These are phyloP conservation scores for Microsporum ferrugineum DNA, from an alignment of 2,329 filamentous ascomycete species.

Conservation along the genomic window DNA sequence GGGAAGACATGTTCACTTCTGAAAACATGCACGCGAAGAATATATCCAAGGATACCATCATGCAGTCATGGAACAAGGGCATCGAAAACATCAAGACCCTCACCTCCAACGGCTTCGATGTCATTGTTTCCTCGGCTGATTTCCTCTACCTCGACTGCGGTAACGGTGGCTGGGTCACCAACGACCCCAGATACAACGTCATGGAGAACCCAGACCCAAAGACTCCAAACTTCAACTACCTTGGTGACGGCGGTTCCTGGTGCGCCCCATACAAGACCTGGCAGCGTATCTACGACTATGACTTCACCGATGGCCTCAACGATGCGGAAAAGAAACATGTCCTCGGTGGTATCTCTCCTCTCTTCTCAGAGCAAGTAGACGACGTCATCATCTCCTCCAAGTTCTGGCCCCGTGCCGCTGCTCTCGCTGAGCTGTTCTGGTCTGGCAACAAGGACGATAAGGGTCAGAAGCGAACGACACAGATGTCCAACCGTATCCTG, in stretches of 20 bases:
- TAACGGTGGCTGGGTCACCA: conserved; percentile 43
- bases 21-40: conserved; percentile 33
- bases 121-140: conserved; percentile 46
- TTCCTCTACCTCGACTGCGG: conserved; percentile 49
- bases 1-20: conserved; percentile 43
- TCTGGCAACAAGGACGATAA: conserved; percentile 42
- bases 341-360: conserved; percentile 41
- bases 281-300: conserved; percentile 50
- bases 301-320: conserved; percentile 43
- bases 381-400: conserved; percentile 40
- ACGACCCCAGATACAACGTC: conserved; percentile 47
- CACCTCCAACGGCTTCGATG: conserved; percentile 40
- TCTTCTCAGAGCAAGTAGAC: conserved; percentile 47
- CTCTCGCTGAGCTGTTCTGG: conserved; percentile 46
- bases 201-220: conserved; percentile 40
- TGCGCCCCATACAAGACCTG: conserved; percentile 50
- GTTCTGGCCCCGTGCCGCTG: conserved; percentile 48
- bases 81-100: conserved; percentile 42
- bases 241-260: conserved; percentile 45
- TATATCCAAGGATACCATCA: conserved; percentile 41
- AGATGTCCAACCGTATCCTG: conserved; percentile 45
- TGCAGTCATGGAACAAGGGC: conserved; percentile 47
- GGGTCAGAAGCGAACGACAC: conserved; percentile 42
- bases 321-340: conserved; percentile 38
- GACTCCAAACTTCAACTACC: conserved; percentile 43